These are phyloP conservation scores for Nakazawaea ambrosiae DNA, from an alignment of 805 yeast genomes.

Conservation along the genomic window DNA sequence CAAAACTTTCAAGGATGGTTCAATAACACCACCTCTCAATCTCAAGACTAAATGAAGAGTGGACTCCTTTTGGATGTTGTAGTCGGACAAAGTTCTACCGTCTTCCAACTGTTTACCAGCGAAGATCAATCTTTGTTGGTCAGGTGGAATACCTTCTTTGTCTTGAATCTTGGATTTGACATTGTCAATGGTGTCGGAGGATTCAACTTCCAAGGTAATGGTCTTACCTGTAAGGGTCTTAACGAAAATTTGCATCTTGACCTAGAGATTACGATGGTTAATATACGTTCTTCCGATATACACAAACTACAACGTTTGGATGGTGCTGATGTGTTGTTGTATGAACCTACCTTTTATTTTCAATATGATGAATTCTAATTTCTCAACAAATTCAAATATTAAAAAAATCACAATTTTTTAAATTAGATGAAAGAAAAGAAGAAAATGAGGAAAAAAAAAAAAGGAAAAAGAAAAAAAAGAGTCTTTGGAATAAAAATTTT, in stretches of 20 bases:
- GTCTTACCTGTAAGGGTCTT: slow-evolving; percentile 99
- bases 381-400: too few relatives aligned
- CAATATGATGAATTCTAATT: too few relatives aligned
- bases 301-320: too few relatives aligned
- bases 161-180: slow-evolving; percentile 94
- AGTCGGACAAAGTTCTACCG: slow-evolving; percentile 90
- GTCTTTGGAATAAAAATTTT: too few relatives aligned
- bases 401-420: too few relatives aligned
- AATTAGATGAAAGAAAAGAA: too few relatives aligned
- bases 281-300: too few relatives aligned
- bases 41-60: slow-evolving; percentile 54
- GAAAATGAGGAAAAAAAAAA: too few relatives aligned
- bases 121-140: slow-evolving; percentile 90
- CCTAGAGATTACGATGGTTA: too few relatives aligned
- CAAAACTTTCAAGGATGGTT: slow-evolving; percentile 98
- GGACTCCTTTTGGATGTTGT: slow-evolving; percentile 94
- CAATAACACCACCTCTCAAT: slow-evolving; percentile 84
- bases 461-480: too few relatives aligned
- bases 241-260: slow-evolving; percentile 90
- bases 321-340: too few relatives aligned
- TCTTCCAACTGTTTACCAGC: slow-evolving; percentile 97
- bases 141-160: slow-evolving; percentile 96
- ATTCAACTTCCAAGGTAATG: slow-evolving; percentile 79
- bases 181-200: slow-evolving; percentile 92
- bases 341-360: too few relatives aligned